Base-by-base conservation (phyloP, 2,329 filamentous ascomycete species). In the Pseudogymnoascus sp. region DNA sequence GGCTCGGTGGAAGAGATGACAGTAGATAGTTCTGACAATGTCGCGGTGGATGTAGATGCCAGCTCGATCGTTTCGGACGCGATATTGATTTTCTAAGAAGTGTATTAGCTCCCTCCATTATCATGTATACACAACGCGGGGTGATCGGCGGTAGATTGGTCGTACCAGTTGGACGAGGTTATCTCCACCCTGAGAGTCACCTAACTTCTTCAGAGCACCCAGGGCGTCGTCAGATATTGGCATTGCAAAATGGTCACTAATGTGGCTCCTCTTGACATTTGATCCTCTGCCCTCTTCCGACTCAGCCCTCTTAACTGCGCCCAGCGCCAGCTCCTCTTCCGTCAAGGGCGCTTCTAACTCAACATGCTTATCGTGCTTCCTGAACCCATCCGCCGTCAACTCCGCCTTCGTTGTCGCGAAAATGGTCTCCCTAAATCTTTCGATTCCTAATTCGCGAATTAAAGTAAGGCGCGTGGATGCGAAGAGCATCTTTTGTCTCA, bases 401-500 rank as follows among this genome's bases (percentile, higher is more conserved):
- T 95, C 90, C 18, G 85, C 82, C 23, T 85, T 78, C 42, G 81
- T 83, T 1, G 89, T 93, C 10, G 83, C 84, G 72, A 93, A 91
- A 45, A 93, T 80, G 23, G 84, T 88, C 73, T 93, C 88, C 61
- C 87, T 79, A 76, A 95, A 93, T 70, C 91, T 82, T 74, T 95
- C 90, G 62, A 85, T 83, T 54, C 91, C 90, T 8, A 95, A 80
- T 76, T 93, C 89, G 45, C 90, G 83, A 60, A 88, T 83, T 1
- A 95, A 81, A 0, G 89, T 90, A 69, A 93, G 79, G 8, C 89
- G 83, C 29, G 90, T 93, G 23, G 86, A 84, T 5, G 90, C 90
- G 74, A 93, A 93, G 21, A 95, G 83, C 87, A 91, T 95, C 80
- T 95, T 95, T 74, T 91, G 88, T 40, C 90, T 86, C 64, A 95